A percentile compares a stretch with the other conserved stretches of the same genome.
These are phyloP conservation scores for Prinsepia uniflora DNA, from an alignment of 306 rosid species.

Conservation along the genomic window DNA sequence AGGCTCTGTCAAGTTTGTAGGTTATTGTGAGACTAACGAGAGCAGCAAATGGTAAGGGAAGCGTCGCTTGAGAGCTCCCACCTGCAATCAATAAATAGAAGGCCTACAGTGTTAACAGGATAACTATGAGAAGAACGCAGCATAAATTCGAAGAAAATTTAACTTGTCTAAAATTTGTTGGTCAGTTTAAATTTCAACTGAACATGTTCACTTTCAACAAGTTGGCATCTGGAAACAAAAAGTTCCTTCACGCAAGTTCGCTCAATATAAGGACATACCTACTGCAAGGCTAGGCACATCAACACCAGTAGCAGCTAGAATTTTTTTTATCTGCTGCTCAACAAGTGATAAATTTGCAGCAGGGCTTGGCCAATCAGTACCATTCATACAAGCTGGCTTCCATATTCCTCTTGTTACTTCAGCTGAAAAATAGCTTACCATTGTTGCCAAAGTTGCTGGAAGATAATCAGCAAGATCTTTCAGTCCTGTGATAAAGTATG, in stretches of 20 bases:
- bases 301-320: constrained; percentile 84
- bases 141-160: constrained; percentile 10
- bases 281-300: constrained; percentile 85
- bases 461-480: constrained; percentile 89
- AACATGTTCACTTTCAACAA: constrained; percentile 8
- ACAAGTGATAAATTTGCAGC: constrained; percentile 76
- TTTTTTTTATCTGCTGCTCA: constrained; percentile 82
- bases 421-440: constrained; percentile 81
- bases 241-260: background rate
- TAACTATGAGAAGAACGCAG: constrained; percentile 6
- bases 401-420: constrained; percentile 96
- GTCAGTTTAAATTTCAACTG: background rate
- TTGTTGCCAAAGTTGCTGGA: constrained; percentile 85
- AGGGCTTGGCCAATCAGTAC: constrained; percentile 98
- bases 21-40: constrained; percentile 77
- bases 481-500: constrained; percentile 56
- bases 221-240: background rate
- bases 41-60: constrained; percentile 98
- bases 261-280: constrained; percentile 48
- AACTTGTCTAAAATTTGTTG: background rate
- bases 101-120: constrained; percentile 21
- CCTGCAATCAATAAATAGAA: constrained; percentile 47
- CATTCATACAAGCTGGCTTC: constrained; percentile 95
- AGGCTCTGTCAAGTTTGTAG: constrained; percentile 68
- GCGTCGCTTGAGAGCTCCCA: constrained; percentile 62